These are phyloP conservation scores for Boletus rex-veris DNA, from an alignment of 768 basidiomycete species.

Conservation along the genomic window DNA sequence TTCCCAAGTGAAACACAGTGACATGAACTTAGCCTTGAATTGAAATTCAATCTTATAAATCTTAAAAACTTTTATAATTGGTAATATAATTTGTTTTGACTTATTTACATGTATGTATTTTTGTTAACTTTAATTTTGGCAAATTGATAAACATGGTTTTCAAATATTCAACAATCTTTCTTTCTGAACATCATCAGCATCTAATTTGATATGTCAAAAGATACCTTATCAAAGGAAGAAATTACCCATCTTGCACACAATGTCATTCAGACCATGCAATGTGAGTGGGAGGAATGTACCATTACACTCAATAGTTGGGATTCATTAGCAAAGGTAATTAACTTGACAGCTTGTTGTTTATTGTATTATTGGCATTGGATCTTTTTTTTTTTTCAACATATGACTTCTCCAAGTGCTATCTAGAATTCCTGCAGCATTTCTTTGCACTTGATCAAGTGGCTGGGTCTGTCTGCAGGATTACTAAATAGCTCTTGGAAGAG, in stretches of 20 bases:
- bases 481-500: slow-evolving; percentile 17
- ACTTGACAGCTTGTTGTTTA: slow-evolving; percentile 2
- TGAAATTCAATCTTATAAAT: no score
- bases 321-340: slow-evolving; percentile 29
- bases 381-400: background rate
- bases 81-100: background rate
- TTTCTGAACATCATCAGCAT: slow-evolving; percentile 8
- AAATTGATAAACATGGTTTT: background rate
- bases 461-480: slow-evolving; percentile 20
- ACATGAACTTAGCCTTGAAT: no score
- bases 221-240: slow-evolving; percentile 20
- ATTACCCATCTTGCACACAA: slow-evolving; percentile 21
- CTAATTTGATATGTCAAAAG: slow-evolving; percentile 14
- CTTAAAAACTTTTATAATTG: background rate
- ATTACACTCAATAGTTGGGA: slow-evolving; percentile 29
- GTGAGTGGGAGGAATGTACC: slow-evolving; percentile 30
- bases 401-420: slow-evolving; percentile 2
- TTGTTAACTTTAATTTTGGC: no score
- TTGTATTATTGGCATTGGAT: slow-evolving; percentile 2
- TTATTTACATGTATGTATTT: slow-evolving; percentile 13
- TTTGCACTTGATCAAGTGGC: slow-evolving; percentile 6
- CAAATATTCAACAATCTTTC: background rate
- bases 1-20: no score
- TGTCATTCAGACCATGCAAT: slow-evolving; percentile 25
- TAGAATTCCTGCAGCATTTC: slow-evolving; percentile 13